Evolutionary conservation across 2,329 filamentous ascomycete species (phyloP).

Genomic region (Teratosphaeriaceae sp.): DNA sequence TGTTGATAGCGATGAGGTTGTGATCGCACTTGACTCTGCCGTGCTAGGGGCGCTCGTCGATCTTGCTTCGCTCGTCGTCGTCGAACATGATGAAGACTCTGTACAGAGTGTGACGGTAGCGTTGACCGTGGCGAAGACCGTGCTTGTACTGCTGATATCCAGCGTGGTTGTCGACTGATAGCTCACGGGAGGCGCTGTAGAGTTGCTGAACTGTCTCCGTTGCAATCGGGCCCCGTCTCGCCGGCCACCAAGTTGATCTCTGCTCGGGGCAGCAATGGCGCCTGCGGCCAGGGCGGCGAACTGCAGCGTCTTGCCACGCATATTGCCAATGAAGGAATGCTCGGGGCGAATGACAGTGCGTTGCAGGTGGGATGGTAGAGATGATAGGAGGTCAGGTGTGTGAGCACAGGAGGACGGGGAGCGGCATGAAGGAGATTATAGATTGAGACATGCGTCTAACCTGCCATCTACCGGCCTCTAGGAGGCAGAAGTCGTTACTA

Average conservation of each 20-base stretch:
- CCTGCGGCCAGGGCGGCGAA: slow-evolving; percentile 9
- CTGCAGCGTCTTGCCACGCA: slow-evolving; percentile 6
- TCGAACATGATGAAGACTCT: slow-evolving; percentile 1
- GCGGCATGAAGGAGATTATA: not conserved
- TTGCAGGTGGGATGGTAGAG: not conserved
- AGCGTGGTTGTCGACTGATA: not conserved
- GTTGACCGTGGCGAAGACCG: slow-evolving; percentile 5
- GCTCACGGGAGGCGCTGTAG: not conserved
- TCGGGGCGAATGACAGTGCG: slow-evolving; percentile 1
- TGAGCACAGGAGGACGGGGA: not conserved
- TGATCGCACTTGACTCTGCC: not conserved
- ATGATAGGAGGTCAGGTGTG: not conserved
- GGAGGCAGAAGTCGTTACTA: too few relatives aligned
- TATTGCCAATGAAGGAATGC: slow-evolving; percentile 4
- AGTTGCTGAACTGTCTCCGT: not conserved
- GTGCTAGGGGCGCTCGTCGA: not conserved
- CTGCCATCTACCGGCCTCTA: too few relatives aligned
- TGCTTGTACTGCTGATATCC: not conserved
- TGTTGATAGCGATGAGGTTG: slow-evolving; percentile 1
- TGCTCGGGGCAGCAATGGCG: slow-evolving; percentile 3
- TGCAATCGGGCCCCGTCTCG: not conserved
- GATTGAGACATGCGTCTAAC: not conserved
- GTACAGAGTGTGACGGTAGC: slow-evolving; percentile 9
- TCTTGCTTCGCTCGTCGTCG: not conserved
- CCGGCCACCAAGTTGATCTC: not conserved